These are phyloP conservation scores for Colletotrichum theobromicola DNA, from an alignment of 2,329 filamentous ascomycete species.

Conservation along the genomic window DNA sequence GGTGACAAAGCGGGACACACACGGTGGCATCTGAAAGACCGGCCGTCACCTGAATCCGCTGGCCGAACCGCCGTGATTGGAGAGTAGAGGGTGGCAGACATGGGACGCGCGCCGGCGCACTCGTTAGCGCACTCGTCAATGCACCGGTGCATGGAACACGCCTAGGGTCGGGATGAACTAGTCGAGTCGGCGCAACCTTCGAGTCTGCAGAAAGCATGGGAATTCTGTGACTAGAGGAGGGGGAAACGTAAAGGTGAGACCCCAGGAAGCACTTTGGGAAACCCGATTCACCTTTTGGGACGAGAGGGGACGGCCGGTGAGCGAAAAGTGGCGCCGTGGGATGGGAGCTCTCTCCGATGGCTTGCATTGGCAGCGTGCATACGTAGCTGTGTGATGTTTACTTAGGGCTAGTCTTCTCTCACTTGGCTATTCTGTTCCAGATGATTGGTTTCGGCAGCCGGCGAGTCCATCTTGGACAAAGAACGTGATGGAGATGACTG, in stretches of 20 bases:
- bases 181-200: neutral
- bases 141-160: neutral
- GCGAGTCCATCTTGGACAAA: neutral
- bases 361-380: neutral
- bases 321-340: neutral
- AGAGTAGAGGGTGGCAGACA: neutral
- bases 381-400: neutral
- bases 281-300: neutral
- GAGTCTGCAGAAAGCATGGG: neutral
- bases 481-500: neutral
- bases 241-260: neutral
- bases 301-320: neutral
- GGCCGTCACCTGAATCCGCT: neutral
- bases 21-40: neutral
- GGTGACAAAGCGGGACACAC: neutral
- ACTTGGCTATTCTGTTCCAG: neutral
- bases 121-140: neutral
- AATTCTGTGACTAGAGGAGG: neutral
- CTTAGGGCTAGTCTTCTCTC: neutral
- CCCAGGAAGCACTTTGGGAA: neutral
- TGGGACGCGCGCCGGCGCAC: neutral
- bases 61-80: neutral
- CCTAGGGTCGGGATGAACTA: neutral
- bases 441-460: neutral
- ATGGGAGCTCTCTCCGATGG: neutral